Percentiles rank a stretch among this genome's conserved stretches.
phyloP scores from a whole-genome alignment of 768 basidiomycete species.

The Tylopilus felleus region DNA sequence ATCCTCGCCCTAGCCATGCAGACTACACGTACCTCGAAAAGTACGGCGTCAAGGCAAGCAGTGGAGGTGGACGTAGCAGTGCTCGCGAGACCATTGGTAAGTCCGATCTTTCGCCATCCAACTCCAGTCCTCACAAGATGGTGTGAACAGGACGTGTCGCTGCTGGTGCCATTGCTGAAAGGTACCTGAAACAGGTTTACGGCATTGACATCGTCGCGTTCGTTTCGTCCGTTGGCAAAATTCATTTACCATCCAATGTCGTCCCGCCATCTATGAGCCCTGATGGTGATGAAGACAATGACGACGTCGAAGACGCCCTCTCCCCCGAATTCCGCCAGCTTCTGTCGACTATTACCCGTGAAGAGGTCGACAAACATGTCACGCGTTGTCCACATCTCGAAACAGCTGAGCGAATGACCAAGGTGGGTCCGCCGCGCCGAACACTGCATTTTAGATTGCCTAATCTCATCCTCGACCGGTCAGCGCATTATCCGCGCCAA shows the following conservation, averaged over 20 bases:
- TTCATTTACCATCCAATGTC: conserved; percentile 64
- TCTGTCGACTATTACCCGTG: conserved; percentile 75
- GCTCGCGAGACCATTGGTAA: conserved; percentile 95
- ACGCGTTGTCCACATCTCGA: conserved; percentile 90
- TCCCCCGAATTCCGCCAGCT: conserved; percentile 81
- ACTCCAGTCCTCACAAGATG: conserved; percentile 2
- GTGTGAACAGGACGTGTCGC: conserved; percentile 77
- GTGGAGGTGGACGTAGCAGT: conserved; percentile 91
- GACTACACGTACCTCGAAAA: conserved; percentile 98
- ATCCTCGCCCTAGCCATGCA: conserved; percentile 95
- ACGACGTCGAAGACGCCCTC: conserved; percentile 67
- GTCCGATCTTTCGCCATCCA: conserved; percentile 9
- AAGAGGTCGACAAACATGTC: conserved; percentile 80
- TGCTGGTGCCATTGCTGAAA: conserved; percentile 97
- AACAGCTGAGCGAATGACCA: conserved; percentile 87
- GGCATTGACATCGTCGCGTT: conserved; percentile 97
- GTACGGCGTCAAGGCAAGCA: conserved; percentile 96
- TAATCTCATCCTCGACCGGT: conserved; percentile 14
- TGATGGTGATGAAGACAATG: conserved; percentile 54
- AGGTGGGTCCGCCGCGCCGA: conserved; percentile 45
- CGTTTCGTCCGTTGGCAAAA: conserved; percentile 93
- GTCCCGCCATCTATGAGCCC: conserved; percentile 39
- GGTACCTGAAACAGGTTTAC: conserved; percentile 81
- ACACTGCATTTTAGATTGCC: conserved; percentile 32
- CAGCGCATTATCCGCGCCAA: conserved; percentile 95